These are phyloP conservation scores for Mangifera indica DNA, from an alignment of 345 rosid genomes.

Conservation along the genomic window DNA sequence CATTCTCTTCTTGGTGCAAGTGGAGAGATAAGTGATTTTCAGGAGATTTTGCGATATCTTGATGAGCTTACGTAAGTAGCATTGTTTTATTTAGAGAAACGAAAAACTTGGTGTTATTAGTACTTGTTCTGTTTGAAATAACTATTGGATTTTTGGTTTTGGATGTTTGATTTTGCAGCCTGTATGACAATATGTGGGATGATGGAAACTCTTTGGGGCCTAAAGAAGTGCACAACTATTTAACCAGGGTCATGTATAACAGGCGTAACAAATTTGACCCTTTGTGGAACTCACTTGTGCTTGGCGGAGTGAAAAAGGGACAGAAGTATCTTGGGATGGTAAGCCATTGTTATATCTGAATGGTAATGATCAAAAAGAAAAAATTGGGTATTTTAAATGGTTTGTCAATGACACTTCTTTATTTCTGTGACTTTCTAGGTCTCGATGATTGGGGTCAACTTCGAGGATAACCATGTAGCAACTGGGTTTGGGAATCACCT, in stretches of 20 bases:
- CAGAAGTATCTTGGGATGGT: constrained; percentile 94
- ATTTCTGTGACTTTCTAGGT: constrained; percentile 47
- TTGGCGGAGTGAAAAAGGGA: constrained; percentile 96
- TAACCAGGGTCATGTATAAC: constrained; percentile 90
- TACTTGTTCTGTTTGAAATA: constrained; percentile 8
- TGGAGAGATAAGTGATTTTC: constrained; percentile 97
- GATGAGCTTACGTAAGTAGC: constrained; percentile 84
- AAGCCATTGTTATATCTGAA: constrained; percentile 16
- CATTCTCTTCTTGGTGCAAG: constrained; percentile 97
- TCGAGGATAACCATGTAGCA: constrained; percentile 89
- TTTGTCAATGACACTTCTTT: constrained; percentile 10
- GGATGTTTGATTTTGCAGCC: constrained; percentile 45
- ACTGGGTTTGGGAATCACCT: constrained; percentile 98
- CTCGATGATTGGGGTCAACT: constrained; percentile 88
- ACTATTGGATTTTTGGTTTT: not conserved
- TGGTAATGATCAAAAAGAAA: not conserved
- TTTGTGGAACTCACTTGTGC: constrained; percentile 92
- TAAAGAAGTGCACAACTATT: constrained; percentile 93
- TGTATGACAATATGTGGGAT: constrained; percentile 99
- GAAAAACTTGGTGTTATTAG: not conserved
- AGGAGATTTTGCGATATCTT: constrained; percentile 80
- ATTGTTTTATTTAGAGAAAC: not conserved
- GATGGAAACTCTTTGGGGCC: constrained; percentile 99
- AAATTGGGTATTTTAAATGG: constrained; percentile 5
- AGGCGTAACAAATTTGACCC: constrained; percentile 97